phyloP scores from a whole-genome alignment of 2,329 filamentous ascomycete species.

The Penicillium rolfsii region DNA sequence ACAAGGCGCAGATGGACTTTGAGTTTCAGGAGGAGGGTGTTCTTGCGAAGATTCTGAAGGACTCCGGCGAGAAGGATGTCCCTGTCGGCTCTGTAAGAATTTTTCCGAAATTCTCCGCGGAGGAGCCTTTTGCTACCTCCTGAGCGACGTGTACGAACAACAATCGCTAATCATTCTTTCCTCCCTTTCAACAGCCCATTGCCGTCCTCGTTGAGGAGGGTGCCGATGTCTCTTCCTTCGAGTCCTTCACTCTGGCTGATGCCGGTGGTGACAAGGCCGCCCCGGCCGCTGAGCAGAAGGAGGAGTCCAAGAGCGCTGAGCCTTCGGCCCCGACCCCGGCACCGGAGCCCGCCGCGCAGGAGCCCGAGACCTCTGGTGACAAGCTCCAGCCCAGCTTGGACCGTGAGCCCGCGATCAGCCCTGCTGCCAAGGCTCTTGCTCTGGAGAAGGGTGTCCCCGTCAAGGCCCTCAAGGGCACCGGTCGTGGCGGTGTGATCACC shows the following conservation, averaged over 20 bases:
- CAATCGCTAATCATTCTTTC: slow-evolving; percentile 13
- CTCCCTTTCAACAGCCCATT: slow-evolving; percentile 70
- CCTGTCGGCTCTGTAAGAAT: slow-evolving; percentile 86
- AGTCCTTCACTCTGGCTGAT: slow-evolving; percentile 83
- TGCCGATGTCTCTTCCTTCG: slow-evolving; percentile 83
- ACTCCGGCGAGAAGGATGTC: slow-evolving; percentile 91
- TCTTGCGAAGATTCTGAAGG: slow-evolving; percentile 90
- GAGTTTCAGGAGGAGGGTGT: slow-evolving; percentile 99
- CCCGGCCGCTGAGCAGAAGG: slow-evolving; percentile 64
- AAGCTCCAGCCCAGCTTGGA: slow-evolving; percentile 82
- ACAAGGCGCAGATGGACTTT: slow-evolving; percentile 99
- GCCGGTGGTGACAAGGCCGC: slow-evolving; percentile 81
- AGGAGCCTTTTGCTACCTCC: background rate
- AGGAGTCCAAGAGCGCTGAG: slow-evolving; percentile 54
- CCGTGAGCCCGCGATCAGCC: slow-evolving; percentile 73
- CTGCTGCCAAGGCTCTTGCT: slow-evolving; percentile 78
- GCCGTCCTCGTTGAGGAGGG: slow-evolving; percentile 93
- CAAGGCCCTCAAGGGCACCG: slow-evolving; percentile 80
- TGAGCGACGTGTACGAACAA: slow-evolving; percentile 1
- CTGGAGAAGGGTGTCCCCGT: slow-evolving; percentile 81
- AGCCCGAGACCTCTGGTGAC: slow-evolving; percentile 74
- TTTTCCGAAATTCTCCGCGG: slow-evolving; percentile 25
- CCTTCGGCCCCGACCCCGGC: slow-evolving; percentile 62
- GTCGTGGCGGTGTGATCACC: slow-evolving; percentile 82
- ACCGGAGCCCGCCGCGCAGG: slow-evolving; percentile 60